Evolutionary conservation across 257 asterid species (phyloP).

Genomic region (Plectranthus barbatus): DNA sequence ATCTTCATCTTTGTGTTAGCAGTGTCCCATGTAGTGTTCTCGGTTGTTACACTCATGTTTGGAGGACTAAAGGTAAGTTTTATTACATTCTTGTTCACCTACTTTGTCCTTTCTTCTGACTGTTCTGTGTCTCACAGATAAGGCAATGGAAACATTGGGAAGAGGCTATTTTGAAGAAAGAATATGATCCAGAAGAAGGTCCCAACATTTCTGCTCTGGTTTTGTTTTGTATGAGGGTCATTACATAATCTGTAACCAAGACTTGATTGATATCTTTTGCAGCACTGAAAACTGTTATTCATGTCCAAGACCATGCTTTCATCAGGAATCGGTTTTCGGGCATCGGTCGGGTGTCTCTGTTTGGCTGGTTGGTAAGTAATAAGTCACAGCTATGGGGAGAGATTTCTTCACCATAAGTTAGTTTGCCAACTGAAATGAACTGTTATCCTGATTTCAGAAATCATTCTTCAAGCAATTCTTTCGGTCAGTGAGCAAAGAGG

Average conservation of each 20-base stretch:
- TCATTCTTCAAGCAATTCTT: slow-evolving; percentile 47
- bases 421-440: not conserved
- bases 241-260: not conserved
- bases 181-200: slow-evolving; percentile 32
- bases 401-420: no score
- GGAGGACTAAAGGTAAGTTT: slow-evolving; percentile 52
- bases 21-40: slow-evolving; percentile 51
- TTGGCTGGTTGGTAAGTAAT: slow-evolving; percentile 51
- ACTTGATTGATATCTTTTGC: slow-evolving; percentile 8
- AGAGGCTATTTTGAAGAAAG: slow-evolving; percentile 25
- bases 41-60: slow-evolving; percentile 54
- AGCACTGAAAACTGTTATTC: slow-evolving; percentile 24
- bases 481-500: slow-evolving; percentile 35
- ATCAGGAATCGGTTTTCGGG: slow-evolving; percentile 39
- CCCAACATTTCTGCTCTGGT: not conserved
- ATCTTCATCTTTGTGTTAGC: slow-evolving; percentile 74
- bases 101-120: not conserved
- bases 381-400: not conserved
- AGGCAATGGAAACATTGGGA: slow-evolving; percentile 52
- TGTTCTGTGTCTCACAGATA: slow-evolving; percentile 21
- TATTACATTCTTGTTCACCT: no score
- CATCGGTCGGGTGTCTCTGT: slow-evolving; percentile 23
- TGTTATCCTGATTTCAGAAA: not conserved
- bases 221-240: not conserved
- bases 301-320: slow-evolving; percentile 47